Evolutionary conservation across 208 protist genomes (phyloP).

Genomic region (Leishmania lainsoni): DNA sequence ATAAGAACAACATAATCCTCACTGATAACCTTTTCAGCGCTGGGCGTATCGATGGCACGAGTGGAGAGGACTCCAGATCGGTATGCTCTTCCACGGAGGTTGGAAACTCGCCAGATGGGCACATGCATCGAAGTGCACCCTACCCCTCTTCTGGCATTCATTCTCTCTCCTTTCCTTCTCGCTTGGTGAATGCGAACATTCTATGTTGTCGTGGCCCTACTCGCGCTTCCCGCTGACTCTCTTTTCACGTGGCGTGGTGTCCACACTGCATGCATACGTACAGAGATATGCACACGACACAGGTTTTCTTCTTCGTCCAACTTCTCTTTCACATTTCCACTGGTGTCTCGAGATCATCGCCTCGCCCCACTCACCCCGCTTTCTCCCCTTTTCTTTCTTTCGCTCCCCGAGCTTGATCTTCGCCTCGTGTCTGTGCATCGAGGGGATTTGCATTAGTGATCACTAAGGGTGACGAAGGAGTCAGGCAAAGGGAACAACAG

Average conservation of each 20-base stretch:
- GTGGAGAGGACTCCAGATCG: too few relatives aligned
- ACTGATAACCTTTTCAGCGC: too few relatives aligned
- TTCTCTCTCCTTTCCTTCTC: slow-evolving; percentile 11
- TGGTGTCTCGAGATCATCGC: slow-evolving; percentile 13
- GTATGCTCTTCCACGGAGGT: too few relatives aligned
- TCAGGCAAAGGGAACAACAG: not conserved
- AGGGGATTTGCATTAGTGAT: not conserved
- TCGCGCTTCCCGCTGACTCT: not conserved
- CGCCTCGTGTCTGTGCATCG: not conserved
- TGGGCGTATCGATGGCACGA: too few relatives aligned
- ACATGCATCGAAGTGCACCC: too few relatives aligned
- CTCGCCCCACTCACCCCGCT: not conserved
- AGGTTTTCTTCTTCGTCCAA: not conserved
- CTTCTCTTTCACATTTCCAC: slow-evolving; percentile 4
- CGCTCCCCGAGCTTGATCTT: not conserved
- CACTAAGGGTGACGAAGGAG: not conserved
- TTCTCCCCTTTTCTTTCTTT: not conserved
- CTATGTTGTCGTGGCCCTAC: not conserved
- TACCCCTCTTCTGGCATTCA: not conserved
- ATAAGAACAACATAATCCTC: too few relatives aligned
- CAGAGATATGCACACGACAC: not conserved
- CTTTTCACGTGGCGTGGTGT: not conserved
- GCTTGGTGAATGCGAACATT: not conserved
- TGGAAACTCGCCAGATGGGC: too few relatives aligned
- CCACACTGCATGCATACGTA: not conserved